These are phyloP conservation scores for Melocanna baccifera DNA, from an alignment of 176 grass and related monocot species.

Conservation along the genomic window DNA sequence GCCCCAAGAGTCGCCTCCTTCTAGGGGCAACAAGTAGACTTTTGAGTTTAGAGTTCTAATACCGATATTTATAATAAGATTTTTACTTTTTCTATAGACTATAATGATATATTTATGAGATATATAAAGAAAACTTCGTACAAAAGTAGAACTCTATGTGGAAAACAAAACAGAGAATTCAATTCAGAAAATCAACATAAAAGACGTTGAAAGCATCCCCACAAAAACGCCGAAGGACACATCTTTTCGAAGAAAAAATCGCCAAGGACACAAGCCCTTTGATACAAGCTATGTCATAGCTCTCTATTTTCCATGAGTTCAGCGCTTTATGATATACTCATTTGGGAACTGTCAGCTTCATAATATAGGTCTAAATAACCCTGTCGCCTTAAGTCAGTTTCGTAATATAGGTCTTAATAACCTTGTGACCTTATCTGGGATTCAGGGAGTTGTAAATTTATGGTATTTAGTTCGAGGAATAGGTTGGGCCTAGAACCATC, in stretches of 20 bases:
- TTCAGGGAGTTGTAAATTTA: background rate
- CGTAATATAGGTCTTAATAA: background rate
- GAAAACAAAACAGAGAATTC: too few species aligned
- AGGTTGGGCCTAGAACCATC: background rate
- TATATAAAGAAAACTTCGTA: too few species aligned
- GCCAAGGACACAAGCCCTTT: background rate
- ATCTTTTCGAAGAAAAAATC: too few species aligned
- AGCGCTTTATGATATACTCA: background rate
- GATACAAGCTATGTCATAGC: background rate
- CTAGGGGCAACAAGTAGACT: too few species aligned
- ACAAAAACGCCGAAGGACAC: background rate
- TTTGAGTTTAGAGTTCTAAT: too few species aligned
- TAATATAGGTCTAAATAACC: background rate
- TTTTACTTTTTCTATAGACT: too few species aligned
- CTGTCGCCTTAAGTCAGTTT: background rate
- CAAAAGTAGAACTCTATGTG: too few species aligned
- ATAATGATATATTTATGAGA: too few species aligned
- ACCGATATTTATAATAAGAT: too few species aligned
- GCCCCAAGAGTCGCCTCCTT: too few species aligned
- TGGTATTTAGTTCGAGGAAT: background rate
- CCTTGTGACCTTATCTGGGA: background rate
- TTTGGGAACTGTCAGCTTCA: background rate
- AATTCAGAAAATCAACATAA: background rate
- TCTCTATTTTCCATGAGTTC: background rate
- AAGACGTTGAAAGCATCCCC: background rate